Conservation (phyloP, 495 filamentous ascomycete genomes). For the Aspergillus sclerotiicarbonarius region DNA sequence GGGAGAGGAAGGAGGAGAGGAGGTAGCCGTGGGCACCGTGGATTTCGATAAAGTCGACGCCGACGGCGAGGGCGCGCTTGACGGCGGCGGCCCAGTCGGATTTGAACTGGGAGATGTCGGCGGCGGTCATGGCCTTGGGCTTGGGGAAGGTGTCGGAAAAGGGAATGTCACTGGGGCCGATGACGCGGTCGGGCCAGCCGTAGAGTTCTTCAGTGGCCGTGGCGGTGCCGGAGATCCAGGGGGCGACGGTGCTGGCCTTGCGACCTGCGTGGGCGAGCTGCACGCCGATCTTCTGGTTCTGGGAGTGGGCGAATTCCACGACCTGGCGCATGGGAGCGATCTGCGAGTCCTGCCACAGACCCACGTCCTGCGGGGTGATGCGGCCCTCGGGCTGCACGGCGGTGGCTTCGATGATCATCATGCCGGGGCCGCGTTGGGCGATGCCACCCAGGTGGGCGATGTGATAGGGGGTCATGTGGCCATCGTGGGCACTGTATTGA, state of each 20-base stretch:
- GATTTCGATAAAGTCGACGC: constrained; percentile 60
- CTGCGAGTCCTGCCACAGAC: constrained; percentile 74
- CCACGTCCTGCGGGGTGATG: constrained; percentile 70
- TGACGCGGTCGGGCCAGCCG: constrained; percentile 47
- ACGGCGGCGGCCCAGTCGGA: constrained; percentile 52
- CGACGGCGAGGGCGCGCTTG: constrained; percentile 55
- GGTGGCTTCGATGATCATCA: constrained; percentile 72
- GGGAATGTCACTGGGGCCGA: constrained; percentile 53
- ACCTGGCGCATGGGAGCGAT: constrained; percentile 59
- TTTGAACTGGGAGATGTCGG: constrained; percentile 60
- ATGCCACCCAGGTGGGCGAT: constrained; percentile 57
- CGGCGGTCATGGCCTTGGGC: constrained; percentile 53
- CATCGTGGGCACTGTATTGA: constrained; percentile 66
- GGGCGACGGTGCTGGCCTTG: constrained; percentile 68
- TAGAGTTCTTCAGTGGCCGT: constrained; percentile 17
- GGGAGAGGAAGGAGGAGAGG: constrained; percentile 62
- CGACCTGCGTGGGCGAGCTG: constrained; percentile 77
- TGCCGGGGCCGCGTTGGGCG: constrained; percentile 62
- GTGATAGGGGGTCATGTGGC: constrained; percentile 64
- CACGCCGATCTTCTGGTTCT: constrained; percentile 68
- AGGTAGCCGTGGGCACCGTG: constrained; percentile 67
- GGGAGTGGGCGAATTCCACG: constrained; percentile 69
- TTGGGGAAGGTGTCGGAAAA: constrained; percentile 50
- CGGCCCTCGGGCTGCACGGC: constrained; percentile 69
- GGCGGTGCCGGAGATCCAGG: constrained; percentile 61